Percentiles rank a stretch among this genome's conserved stretches.
These are phyloP conservation scores for Ambrosiella beaveri DNA, from an alignment of 2,329 filamentous ascomycete genomes.

Conservation along the genomic window DNA sequence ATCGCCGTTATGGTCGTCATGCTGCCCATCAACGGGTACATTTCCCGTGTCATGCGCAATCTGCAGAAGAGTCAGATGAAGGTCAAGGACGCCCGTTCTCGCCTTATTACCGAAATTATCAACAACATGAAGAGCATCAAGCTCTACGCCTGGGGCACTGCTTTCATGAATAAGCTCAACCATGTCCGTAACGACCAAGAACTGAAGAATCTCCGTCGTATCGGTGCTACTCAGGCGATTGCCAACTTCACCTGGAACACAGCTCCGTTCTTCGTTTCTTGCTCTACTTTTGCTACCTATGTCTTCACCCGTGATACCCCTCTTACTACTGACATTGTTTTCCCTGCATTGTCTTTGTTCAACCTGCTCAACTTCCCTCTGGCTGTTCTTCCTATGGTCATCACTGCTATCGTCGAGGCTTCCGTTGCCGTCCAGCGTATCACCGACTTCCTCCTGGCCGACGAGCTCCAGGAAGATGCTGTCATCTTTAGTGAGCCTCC, in stretches of 20 bases:
- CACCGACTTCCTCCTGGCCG: constrained; percentile 67
- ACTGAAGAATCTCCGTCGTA: constrained; percentile 86
- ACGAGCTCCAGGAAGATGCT: constrained; percentile 79
- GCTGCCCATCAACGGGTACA: constrained; percentile 88
- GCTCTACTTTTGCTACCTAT: constrained; percentile 87
- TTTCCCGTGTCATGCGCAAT: constrained; percentile 83
- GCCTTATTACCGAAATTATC: constrained; percentile 90
- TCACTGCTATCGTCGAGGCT: constrained; percentile 88
- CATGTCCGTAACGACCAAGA: constrained; percentile 91
- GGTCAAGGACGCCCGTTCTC: constrained; percentile 88
- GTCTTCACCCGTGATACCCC: constrained; percentile 68
- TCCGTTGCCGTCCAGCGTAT: constrained; percentile 80
- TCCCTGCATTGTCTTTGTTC: constrained; percentile 85
- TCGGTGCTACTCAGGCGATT: constrained; percentile 81
- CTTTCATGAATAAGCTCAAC: constrained; percentile 95
- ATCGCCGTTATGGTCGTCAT: constrained; percentile 91
- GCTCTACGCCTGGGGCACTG: constrained; percentile 90
- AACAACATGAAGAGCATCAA: constrained; percentile 99
- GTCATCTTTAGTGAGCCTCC: constrained; percentile 53
- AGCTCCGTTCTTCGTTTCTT: constrained; percentile 93
- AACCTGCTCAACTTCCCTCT: constrained; percentile 92
- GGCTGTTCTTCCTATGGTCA: constrained; percentile 90
- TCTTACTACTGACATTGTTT: constrained; percentile 85
- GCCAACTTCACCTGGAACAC: constrained; percentile 98
- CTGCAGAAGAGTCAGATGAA: constrained; percentile 97